Percentiles rank a stretch among this genome's conserved stretches.
These are phyloP conservation scores for Nemania sp. DNA, from an alignment of 2,329 filamentous ascomycete species.

Conservation along the genomic window DNA sequence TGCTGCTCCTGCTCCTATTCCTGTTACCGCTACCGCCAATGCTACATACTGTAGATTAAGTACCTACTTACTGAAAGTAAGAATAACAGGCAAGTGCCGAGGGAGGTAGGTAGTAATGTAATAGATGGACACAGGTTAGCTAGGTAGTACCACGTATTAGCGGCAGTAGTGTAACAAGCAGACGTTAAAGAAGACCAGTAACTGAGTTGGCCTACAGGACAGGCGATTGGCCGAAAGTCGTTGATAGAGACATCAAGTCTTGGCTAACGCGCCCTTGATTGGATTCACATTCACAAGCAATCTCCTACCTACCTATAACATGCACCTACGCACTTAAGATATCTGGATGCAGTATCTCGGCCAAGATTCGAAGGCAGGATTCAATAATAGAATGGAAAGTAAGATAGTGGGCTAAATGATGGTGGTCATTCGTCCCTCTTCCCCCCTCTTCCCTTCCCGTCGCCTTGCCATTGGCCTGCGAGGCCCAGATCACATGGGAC, in stretches of 20 bases:
- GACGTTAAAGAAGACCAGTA: constrained; percentile 14
- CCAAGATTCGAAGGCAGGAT: not conserved
- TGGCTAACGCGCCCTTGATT: not conserved
- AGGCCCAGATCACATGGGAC: constrained; percentile 16
- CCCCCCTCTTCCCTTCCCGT: not conserved
- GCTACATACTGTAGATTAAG: too few species aligned
- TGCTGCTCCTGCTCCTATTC: too few species aligned
- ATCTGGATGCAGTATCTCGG: too few species aligned
- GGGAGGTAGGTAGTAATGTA: not conserved
- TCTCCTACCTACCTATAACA: too few species aligned
- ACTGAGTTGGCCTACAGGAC: too few species aligned
- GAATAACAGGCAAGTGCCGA: not conserved
- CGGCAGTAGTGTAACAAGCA: constrained; percentile 10
- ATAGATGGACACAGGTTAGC: not conserved
- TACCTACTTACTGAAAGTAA: too few species aligned
- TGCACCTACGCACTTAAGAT: too few species aligned
- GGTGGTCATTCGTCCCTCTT: not conserved
- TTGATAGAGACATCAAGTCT: not conserved
- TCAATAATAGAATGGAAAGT: not conserved
- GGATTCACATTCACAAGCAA: constrained; percentile 1
- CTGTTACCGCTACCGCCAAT: too few species aligned
- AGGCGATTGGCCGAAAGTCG: constrained; percentile 15
- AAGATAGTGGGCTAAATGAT: too few species aligned
- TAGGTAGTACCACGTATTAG: not conserved
- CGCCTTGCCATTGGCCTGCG: constrained; percentile 14